Evolutionary conservation across 257 asterid genomes (phyloP).

Genomic region (Eustoma russellianum): DNA sequence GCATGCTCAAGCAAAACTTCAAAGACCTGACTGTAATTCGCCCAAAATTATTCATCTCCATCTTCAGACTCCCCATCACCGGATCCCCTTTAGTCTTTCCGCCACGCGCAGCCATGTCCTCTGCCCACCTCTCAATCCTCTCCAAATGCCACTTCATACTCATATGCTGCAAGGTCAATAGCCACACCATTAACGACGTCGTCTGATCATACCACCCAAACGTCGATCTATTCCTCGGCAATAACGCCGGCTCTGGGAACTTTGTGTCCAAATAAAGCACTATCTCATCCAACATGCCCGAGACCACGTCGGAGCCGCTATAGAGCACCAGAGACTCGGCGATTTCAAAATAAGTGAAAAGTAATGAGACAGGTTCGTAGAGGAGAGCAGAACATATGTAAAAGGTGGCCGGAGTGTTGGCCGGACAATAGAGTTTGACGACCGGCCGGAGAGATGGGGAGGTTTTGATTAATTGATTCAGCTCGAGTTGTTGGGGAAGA

Average conservation of each 20-base stretch:
- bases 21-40: too few relatives aligned
- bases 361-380: slow-evolving; percentile 64
- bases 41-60: too few relatives aligned
- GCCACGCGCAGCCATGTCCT: slow-evolving; percentile 78
- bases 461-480: too few relatives aligned
- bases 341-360: slow-evolving; percentile 48
- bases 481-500: too few relatives aligned
- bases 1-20: slow-evolving; percentile 99
- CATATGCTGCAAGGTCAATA: slow-evolving; percentile 77
- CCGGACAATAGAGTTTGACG: slow-evolving; percentile 66
- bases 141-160: slow-evolving; percentile 85
- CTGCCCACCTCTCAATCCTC: slow-evolving; percentile 87
- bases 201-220: too few relatives aligned
- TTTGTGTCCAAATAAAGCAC: slow-evolving; percentile 59
- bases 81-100: slow-evolving; percentile 53
- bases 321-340: slow-evolving; percentile 52
- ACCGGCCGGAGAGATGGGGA: too few relatives aligned
- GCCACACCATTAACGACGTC: slow-evolving; percentile 87
- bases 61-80: too few relatives aligned
- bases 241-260: slow-evolving; percentile 73
- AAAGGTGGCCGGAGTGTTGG: slow-evolving; percentile 49
- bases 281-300: slow-evolving; percentile 64
- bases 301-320: slow-evolving; percentile 52
- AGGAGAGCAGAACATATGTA: slow-evolving; percentile 69
- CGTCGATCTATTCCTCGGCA: slow-evolving; percentile 34